A percentile compares a stretch with the other conserved stretches of the same genome.
These are phyloP conservation scores for Clavaria fumosa DNA, from an alignment of 768 basidiomycete species.

Conservation along the genomic window DNA sequence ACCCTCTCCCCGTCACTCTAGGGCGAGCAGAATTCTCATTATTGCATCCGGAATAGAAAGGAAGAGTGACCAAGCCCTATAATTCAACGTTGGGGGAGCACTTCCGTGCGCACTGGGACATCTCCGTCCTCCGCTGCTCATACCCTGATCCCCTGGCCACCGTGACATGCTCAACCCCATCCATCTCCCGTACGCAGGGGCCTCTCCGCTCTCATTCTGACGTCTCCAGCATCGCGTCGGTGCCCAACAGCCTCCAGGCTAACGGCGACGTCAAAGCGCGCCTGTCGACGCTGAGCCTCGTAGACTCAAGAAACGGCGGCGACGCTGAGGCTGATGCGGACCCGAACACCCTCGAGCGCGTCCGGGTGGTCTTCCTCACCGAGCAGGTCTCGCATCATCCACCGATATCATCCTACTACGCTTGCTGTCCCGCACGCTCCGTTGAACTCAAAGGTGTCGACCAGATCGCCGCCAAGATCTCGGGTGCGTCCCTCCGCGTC, in stretches of 20 bases:
- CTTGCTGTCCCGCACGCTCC: constrained; percentile 55
- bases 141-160: constrained; percentile 32
- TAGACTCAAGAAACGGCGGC: constrained; percentile 37
- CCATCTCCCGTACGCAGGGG: constrained; percentile 8
- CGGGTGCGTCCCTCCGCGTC: constrained; percentile 75
- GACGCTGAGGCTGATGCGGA: constrained; percentile 22
- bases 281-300: constrained; percentile 39
- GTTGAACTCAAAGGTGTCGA: constrained; percentile 71
- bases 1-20: constrained; percentile 1
- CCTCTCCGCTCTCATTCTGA: constrained; percentile 7
- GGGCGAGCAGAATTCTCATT: neutral
- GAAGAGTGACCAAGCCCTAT: constrained; percentile 89
- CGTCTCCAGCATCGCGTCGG: constrained; percentile 20
- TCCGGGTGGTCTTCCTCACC: constrained; percentile 66
- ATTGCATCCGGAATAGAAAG: constrained; percentile 36
- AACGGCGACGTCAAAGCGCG: constrained; percentile 45
- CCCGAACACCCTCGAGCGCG: constrained; percentile 7
- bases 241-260: constrained; percentile 45
- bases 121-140: constrained; percentile 43
- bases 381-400: constrained; percentile 98
- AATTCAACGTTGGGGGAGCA: constrained; percentile 81
- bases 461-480: constrained; percentile 87
- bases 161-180: constrained; percentile 16
- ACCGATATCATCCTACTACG: constrained; percentile 78
- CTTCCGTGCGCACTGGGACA: constrained; percentile 79